Conservation (phyloP, 768 basidiomycete species). For the Boletus tylopilopsis region DNA sequence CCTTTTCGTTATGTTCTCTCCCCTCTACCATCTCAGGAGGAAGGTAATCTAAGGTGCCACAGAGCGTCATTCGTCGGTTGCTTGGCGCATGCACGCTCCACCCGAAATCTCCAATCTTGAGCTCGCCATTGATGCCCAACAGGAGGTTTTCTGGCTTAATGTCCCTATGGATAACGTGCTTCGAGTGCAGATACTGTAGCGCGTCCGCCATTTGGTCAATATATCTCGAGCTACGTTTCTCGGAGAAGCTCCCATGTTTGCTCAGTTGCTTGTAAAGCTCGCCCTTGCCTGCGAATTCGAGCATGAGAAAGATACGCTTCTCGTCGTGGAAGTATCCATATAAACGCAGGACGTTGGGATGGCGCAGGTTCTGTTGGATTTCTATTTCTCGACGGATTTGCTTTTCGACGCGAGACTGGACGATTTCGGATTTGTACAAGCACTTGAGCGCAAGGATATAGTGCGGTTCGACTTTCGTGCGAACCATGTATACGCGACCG, state of each 20-base stretch:
- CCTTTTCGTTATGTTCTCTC: constrained; percentile 82
- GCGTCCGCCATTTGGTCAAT: constrained; percentile 99
- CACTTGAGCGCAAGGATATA: constrained; percentile 98
- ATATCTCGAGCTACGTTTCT: constrained; percentile 84
- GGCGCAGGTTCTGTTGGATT: constrained; percentile 93
- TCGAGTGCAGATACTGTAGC: constrained; percentile 83
- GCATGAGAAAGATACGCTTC: constrained; percentile 96
- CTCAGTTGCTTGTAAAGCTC: constrained; percentile 96
- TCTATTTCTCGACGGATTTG: constrained; percentile 98
- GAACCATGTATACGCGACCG: constrained; percentile 97
- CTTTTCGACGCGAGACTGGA: constrained; percentile 89
- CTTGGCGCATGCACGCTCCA: constrained; percentile 98
- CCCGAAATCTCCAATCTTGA: constrained; percentile 98
- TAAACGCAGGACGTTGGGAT: constrained; percentile 89
- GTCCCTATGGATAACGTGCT: constrained; percentile 98
- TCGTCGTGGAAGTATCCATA: constrained; percentile 99
- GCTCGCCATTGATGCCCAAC: constrained; percentile 89
- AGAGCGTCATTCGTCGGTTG: constrained; percentile 84
- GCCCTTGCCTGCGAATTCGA: constrained; percentile 96
- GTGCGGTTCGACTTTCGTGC: constrained; percentile 81
- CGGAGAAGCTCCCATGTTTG: constrained; percentile 82
- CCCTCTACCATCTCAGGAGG: constrained; percentile 99
- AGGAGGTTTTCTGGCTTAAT: constrained; percentile 99
- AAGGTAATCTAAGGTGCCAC: constrained; percentile 94
- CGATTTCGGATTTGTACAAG: constrained; percentile 94